Evolutionary conservation across 139 green algal genomes (phyloP).

Genomic region (Marvania coccoides): DNA sequence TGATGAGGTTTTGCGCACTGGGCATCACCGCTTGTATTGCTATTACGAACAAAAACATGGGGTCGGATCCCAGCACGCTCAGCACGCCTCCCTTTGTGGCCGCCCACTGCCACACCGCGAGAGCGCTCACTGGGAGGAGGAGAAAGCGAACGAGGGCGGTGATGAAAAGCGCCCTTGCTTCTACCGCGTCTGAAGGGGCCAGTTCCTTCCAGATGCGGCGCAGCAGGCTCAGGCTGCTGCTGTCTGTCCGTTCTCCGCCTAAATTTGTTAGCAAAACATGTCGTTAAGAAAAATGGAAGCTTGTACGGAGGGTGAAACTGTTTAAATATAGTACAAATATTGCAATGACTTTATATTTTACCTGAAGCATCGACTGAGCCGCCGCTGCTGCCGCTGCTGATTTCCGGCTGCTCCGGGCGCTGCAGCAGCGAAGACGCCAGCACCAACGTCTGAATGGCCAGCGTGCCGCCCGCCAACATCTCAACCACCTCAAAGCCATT

Average conservation of each 20-base stretch:
- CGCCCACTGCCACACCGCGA: constrained; percentile 20
- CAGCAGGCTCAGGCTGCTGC: too few relatives aligned
- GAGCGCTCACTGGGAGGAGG: constrained; percentile 29
- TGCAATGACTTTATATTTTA: too few relatives aligned
- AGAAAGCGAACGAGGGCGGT: constrained; percentile 34
- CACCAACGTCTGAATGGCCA: constrained; percentile 52
- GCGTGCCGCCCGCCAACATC: constrained; percentile 38
- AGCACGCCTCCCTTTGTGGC: constrained; percentile 2
- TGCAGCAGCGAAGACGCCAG: constrained; percentile 52
- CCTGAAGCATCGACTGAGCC: too few relatives aligned
- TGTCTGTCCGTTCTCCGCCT: too few relatives aligned
- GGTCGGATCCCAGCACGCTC: constrained; percentile 23
- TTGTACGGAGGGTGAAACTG: too few relatives aligned
- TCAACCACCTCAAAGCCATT: constrained; percentile 35
- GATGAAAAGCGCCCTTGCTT: constrained; percentile 31
- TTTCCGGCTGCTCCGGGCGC: neutral
- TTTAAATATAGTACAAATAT: too few relatives aligned
- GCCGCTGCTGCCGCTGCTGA: neutral
- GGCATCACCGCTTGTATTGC: constrained; percentile 48
- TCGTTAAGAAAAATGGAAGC: too few relatives aligned
- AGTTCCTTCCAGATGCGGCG: neutral
- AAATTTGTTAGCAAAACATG: too few relatives aligned
- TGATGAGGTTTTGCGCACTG: constrained; percentile 50
- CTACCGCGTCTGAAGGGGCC: constrained; percentile 8
- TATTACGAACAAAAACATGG: constrained; percentile 37